These are phyloP conservation scores for Cercospora citrullina DNA, from an alignment of 2,329 filamentous ascomycete species.

Conservation along the genomic window DNA sequence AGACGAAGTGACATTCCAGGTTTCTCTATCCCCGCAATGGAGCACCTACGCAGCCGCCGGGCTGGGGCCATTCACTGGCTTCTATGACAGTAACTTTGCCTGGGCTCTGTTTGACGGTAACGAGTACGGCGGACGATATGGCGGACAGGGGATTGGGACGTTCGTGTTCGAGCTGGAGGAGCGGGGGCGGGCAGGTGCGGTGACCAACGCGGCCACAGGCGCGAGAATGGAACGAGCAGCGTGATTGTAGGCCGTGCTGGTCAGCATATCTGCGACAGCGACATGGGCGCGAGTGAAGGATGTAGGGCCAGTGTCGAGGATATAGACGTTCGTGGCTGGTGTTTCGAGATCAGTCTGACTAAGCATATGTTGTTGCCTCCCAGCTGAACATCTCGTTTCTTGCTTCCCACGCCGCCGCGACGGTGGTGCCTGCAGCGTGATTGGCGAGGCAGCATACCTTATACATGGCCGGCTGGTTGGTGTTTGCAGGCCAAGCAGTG, in stretches of 20 bases:
- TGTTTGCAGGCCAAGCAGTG: background rate
- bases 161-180: constrained; percentile 11
- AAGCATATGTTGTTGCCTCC: background rate
- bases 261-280: background rate
- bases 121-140: background rate
- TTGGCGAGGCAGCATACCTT: background rate
- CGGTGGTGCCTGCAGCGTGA: background rate
- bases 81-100: constrained; percentile 1
- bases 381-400: background rate
- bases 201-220: background rate
- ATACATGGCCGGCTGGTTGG: background rate
- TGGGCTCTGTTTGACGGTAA: background rate
- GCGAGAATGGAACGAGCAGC: background rate
- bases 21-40: background rate
- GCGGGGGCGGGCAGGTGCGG: background rate
- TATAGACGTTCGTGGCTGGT: background rate
- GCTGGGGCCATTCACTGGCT: background rate
- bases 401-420: background rate
- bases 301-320: background rate
- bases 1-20: background rate
- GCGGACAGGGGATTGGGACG: background rate
- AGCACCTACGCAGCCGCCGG: background rate
- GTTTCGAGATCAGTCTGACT: background rate
- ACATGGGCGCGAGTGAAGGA: background rate
- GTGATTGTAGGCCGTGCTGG: background rate